These are phyloP conservation scores for Pinguiococcus pyrenoidosus DNA, from an alignment of 108 stramenopile genomes.

Conservation along the genomic window DNA sequence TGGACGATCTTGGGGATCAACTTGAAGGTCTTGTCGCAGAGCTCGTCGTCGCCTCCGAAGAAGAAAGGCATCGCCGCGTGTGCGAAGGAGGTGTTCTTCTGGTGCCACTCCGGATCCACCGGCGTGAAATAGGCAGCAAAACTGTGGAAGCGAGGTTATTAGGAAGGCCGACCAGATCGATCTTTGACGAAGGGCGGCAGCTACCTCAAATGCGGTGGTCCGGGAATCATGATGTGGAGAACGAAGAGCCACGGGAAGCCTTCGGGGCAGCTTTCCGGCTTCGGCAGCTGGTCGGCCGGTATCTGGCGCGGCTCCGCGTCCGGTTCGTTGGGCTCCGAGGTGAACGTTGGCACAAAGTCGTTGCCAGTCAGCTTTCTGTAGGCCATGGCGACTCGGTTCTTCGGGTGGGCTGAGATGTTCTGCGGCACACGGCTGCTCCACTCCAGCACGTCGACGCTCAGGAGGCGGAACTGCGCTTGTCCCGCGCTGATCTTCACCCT, in stretches of 20 bases:
- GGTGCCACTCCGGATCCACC: background rate
- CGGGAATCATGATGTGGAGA: constrained; percentile 35
- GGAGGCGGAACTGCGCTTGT: constrained; percentile 55
- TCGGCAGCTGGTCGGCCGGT: background rate
- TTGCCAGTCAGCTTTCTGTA: no score
- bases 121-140: constrained; percentile 31
- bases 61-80: constrained; percentile 24
- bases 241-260: constrained; percentile 24
- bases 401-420: constrained; percentile 63
- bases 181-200: no score
- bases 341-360: no score
- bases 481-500: constrained; percentile 64
- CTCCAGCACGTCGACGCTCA: constrained; percentile 64
- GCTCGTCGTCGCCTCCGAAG: constrained; percentile 29
- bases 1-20: constrained; percentile 73
- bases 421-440: constrained; percentile 48
- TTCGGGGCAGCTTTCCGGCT: background rate
- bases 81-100: constrained; percentile 26
- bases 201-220: constrained; percentile 20
- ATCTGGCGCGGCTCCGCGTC: background rate
- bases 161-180: no score
- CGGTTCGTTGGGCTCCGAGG: no score
- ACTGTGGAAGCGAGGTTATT: no score
- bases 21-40: constrained; percentile 75
- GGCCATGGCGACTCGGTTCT: constrained; percentile 67